Conservation (phyloP, 2,329 filamentous ascomycete species). For the Capronia epimyces region DNA sequence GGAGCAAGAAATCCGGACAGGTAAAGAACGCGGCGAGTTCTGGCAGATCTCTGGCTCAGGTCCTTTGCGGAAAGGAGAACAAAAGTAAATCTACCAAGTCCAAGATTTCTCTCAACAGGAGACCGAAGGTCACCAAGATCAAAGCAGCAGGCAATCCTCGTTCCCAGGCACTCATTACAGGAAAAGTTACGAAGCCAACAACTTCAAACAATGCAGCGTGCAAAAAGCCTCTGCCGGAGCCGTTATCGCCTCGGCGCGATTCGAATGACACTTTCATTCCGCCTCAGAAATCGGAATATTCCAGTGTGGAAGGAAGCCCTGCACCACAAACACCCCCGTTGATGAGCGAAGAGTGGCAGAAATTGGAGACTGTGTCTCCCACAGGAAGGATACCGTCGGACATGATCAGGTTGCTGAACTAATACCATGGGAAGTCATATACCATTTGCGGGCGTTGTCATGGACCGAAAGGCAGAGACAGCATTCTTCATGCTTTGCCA, state of each 20-base stretch:
- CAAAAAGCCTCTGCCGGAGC: slow-evolving; percentile 19
- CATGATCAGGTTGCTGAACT: slow-evolving; percentile 26
- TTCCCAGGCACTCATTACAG: slow-evolving; percentile 15
- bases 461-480: background rate
- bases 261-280: slow-evolving; percentile 15
- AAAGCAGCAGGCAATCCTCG: slow-evolving; percentile 9
- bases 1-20: slow-evolving; percentile 26
- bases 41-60: slow-evolving; percentile 23
- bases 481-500: background rate
- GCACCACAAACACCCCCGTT: slow-evolving; percentile 23
- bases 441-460: background rate
- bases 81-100: slow-evolving; percentile 14
- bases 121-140: slow-evolving; percentile 16
- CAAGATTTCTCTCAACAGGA: slow-evolving; percentile 22
- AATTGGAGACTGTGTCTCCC: slow-evolving; percentile 24
- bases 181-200: slow-evolving; percentile 23
- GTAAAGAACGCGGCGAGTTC: slow-evolving; percentile 28
- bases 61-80: slow-evolving; percentile 27
- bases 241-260: slow-evolving; percentile 23
- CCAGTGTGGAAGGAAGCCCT: slow-evolving; percentile 19
- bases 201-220: slow-evolving; percentile 1
- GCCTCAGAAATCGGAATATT: slow-evolving; percentile 13
- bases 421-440: slow-evolving; percentile 1
- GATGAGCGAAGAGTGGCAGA: slow-evolving; percentile 16
- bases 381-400: slow-evolving; percentile 24